A percentile compares a stretch with the other conserved stretches of the same genome.
phyloP scores from a whole-genome alignment of 2,329 filamentous ascomycete genomes.

The Fusarium sp. region DNA sequence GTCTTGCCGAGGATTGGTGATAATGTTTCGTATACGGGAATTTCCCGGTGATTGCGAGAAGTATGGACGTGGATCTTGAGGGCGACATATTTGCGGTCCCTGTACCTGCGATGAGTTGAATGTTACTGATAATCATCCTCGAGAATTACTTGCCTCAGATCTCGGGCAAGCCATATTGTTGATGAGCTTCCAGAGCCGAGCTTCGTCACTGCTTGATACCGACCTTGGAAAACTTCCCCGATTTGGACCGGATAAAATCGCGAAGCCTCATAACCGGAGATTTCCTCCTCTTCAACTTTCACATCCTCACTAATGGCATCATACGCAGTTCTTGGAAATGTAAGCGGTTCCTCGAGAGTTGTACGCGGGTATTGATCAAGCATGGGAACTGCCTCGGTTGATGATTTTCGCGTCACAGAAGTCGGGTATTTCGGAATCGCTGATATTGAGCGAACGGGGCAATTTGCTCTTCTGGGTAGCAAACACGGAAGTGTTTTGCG shows the following conservation, averaged over 20 bases:
- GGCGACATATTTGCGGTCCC: constrained; percentile 45
- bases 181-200: constrained; percentile 56
- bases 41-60: constrained; percentile 39
- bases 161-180: constrained; percentile 57
- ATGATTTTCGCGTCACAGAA: neutral
- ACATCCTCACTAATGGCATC: neutral
- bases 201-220: constrained; percentile 54
- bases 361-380: neutral
- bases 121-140: accelerated
- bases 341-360: neutral
- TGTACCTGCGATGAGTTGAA: constrained; percentile 3
- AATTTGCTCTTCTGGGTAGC: accelerated
- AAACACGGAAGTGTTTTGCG: accelerated
- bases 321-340: neutral
- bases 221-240: constrained; percentile 52
- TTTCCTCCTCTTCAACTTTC: constrained; percentile 52
- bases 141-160: neutral
- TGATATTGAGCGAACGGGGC: accelerated
- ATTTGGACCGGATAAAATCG: constrained; percentile 54
- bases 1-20: neutral
- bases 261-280: constrained; percentile 50
- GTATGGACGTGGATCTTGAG: constrained; percentile 50
- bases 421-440: neutral
- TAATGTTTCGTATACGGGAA: constrained; percentile 27
- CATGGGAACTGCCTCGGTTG: neutral